Base-by-base conservation (phyloP, 495 filamentous ascomycete genomes). In the Aspergillus kassunensis region DNA sequence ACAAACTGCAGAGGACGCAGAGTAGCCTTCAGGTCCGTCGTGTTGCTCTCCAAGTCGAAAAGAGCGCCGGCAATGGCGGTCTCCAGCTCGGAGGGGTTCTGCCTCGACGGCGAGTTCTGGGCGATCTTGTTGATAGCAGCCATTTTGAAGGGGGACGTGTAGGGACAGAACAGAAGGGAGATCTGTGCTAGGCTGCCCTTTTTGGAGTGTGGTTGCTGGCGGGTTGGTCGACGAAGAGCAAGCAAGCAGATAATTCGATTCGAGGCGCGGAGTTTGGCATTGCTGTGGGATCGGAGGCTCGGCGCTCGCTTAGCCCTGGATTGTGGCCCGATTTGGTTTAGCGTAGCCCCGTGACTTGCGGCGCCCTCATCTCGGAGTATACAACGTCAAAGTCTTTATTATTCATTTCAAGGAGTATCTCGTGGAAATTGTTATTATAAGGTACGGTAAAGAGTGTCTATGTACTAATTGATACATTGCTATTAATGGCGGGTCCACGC, bases 1-100 rank as follows among this genome's bases (percentile, higher is more conserved):
- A 88, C 85, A 80, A 98, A 95, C 82, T 97, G 93, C 71, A 98
- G 83, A 68, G 93, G 95, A 60, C 93, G 82, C 68, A 98, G 86
- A 49, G 89, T 82, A 66, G 78, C 80, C 87, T 89, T 93, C 79
- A 98, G 88, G 76, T 98, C 93, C 68, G 88, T 75, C 68, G 91
- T 95, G 83, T 95, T 96, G 79, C 83, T 89, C 88, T 98, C 93
- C 70, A 98, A 85, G 62, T 98, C 93, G 79, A 86, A 95, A 56
- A 98, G 87, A 77, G 92, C 93, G 74, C 82, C 84, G 69, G 93
- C 91, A 70, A 98, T 93, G 78, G 72, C 87, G 67, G 79, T 84
- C 88, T 98, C 93, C 60, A 96, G 82, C 82, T 98, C 93, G 54
- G 89, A 93, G 57, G 93, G 93, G 73, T 83, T 89, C 71, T 86